phyloP scores from a whole-genome alignment of 495 filamentous ascomycete species.

The Podospora fimiseda region DNA sequence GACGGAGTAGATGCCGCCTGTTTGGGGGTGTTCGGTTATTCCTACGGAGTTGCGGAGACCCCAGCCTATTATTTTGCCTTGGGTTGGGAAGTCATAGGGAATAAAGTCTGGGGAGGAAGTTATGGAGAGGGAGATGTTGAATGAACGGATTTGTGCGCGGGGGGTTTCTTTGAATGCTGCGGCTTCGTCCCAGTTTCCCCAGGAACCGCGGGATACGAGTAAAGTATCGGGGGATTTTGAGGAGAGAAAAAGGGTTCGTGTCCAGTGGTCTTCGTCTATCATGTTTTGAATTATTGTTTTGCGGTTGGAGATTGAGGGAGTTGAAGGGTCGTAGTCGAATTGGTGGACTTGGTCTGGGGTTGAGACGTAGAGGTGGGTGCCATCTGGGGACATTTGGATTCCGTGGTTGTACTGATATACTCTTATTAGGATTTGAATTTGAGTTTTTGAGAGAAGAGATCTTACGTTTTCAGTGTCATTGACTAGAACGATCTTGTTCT shows the following conservation, averaged over 20 bases:
- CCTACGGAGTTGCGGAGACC: constrained; percentile 69
- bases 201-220: constrained; percentile 59
- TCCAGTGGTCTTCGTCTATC: constrained; percentile 51
- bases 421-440: too few species aligned
- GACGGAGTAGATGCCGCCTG: constrained; percentile 56
- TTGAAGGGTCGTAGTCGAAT: constrained; percentile 53
- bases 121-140: constrained; percentile 44
- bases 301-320: constrained; percentile 35
- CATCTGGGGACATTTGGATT: constrained; percentile 55
- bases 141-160: constrained; percentile 59
- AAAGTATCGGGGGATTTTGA: constrained; percentile 42
- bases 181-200: constrained; percentile 51
- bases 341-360: constrained; percentile 47
- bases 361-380: constrained; percentile 59
- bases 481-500: not conserved
- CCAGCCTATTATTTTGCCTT: constrained; percentile 60
- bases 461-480: not conserved
- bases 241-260: constrained; percentile 55
- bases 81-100: constrained; percentile 32
- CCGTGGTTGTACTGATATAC: constrained; percentile 50
- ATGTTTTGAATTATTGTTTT: constrained; percentile 52
- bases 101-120: constrained; percentile 40
- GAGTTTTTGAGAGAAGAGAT: not conserved
- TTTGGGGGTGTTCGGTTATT: constrained; percentile 48
- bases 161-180: constrained; percentile 44